These are phyloP conservation scores for Hypoxylon fragiforme DNA, from an alignment of 495 filamentous ascomycete species.

Conservation along the genomic window DNA sequence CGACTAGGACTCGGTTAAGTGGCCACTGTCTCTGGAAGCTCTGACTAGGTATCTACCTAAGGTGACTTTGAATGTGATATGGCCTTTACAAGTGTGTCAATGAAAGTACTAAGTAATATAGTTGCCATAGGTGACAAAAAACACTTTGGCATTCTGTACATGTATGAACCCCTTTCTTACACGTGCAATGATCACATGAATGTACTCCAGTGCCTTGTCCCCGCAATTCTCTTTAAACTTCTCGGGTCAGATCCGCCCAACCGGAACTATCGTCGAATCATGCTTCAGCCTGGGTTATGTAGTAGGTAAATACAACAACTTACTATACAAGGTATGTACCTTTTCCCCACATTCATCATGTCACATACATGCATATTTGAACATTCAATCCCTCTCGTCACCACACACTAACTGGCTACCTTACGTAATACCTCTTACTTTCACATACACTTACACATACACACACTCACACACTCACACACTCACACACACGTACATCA, in stretches of 20 bases:
- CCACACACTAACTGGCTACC: too few relatives aligned
- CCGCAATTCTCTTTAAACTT: conserved; percentile 3
- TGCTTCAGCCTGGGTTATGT: too few relatives aligned
- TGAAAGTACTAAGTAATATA: background rate
- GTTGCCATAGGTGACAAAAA: background rate
- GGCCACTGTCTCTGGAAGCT: background rate
- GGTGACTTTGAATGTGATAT: too few relatives aligned
- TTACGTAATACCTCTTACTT: too few relatives aligned
- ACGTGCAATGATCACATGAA: too few relatives aligned
- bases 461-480: too few relatives aligned
- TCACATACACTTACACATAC: too few relatives aligned
- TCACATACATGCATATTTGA: background rate
- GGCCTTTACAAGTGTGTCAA: background rate
- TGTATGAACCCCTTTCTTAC: too few relatives aligned
- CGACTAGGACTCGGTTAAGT: conserved; percentile 22
- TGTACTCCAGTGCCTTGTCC: background rate
- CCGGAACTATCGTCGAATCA: background rate
- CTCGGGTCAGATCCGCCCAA: background rate
- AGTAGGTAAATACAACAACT: too few relatives aligned
- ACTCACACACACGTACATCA: too few relatives aligned
- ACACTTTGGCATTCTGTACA: too few relatives aligned
- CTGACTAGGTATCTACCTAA: background rate
- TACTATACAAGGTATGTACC: too few relatives aligned
- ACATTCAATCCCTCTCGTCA: background rate
- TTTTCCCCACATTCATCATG: conserved; percentile 6